Base-by-base conservation (phyloP, 2,329 filamentous ascomycete genomes). In the Rutstroemia sp. region DNA sequence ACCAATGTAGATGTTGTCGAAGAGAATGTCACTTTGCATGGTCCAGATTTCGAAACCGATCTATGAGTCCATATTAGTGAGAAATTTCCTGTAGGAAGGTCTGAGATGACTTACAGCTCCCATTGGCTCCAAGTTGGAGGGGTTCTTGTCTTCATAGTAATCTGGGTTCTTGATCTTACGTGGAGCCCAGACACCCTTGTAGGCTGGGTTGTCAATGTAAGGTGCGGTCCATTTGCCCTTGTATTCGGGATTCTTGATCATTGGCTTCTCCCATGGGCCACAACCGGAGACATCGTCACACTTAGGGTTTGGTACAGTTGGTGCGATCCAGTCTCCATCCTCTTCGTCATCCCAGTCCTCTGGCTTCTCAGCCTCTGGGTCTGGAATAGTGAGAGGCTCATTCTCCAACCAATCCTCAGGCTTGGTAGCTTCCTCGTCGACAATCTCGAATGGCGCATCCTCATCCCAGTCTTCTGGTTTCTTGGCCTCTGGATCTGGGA, bases 21-120 rank as follows among this genome's bases (percentile, higher is more conserved):
- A 97, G 69, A 96, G 87, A 67, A 99, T 97, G 71, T 96, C 88
- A 73, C 86, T 95, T 78, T 96, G 92, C 94, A 99, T 99, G 69
- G 94, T 97, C 94, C 94, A 99, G 77, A 99, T 92, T 76, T 99
- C 94, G 70, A 97, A 97, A 68, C 94, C 94, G 76, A 97, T 92
- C 88, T 91, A 69, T 19, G 48, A 17, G 8, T 42, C 5, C 16
- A 39, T 53, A 42, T 56, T 56, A 56, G 47, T 38, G n/a, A 21
- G 12, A 46, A 10, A 21, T 51, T 52, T 62, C 46, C 34, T 21
- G 45, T 5, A 63, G n/a, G 51, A 49, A 57, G 56, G 10, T 34
- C 21, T 47, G 19, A 16, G 23, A 16, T 25, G 37, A 88, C 87
- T 86, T 81, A 92, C 88, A 78, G 90, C 92, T 70, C 94, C 94